phyloP scores from a whole-genome alignment of 495 filamentous ascomycete genomes.

The Trichoderma erinaceum region DNA sequence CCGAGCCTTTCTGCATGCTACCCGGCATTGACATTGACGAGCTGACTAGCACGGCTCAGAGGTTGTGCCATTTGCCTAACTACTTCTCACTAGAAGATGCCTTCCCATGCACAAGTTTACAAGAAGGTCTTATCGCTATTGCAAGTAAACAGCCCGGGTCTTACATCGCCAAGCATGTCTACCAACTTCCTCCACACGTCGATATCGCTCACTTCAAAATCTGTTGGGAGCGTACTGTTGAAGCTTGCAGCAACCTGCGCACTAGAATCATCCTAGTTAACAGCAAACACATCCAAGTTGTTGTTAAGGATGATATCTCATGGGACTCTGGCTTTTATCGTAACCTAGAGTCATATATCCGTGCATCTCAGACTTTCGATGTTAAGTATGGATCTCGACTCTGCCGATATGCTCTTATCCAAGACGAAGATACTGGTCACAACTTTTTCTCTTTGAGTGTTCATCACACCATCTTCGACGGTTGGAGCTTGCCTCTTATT shows the following conservation, averaged over 20 bases:
- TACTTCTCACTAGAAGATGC: background rate
- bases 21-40: no score
- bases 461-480: slow-evolving; percentile 8
- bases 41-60: no score
- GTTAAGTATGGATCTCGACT: background rate
- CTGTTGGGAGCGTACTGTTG: slow-evolving; percentile 47
- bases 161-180: slow-evolving; percentile 37
- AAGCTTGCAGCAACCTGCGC: slow-evolving; percentile 55
- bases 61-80: no score
- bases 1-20: background rate
- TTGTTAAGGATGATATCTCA: slow-evolving; percentile 19
- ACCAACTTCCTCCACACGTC: slow-evolving; percentile 34
- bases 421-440: background rate
- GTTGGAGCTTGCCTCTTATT: background rate
- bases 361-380: background rate
- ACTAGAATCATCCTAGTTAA: slow-evolving; percentile 35
- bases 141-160: slow-evolving; percentile 34
- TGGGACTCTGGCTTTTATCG: background rate
- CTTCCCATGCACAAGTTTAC: slow-evolving; percentile 48
- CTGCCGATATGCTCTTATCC: background rate
- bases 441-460: slow-evolving; percentile 15
- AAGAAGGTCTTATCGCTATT: slow-evolving; percentile 47
- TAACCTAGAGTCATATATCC: no score
- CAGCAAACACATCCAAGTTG: slow-evolving; percentile 21
- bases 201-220: slow-evolving; percentile 38